Evolutionary conservation across 1,139 yeast genomes (phyloP).

Genomic region (Kodamaea suecica): DNA sequence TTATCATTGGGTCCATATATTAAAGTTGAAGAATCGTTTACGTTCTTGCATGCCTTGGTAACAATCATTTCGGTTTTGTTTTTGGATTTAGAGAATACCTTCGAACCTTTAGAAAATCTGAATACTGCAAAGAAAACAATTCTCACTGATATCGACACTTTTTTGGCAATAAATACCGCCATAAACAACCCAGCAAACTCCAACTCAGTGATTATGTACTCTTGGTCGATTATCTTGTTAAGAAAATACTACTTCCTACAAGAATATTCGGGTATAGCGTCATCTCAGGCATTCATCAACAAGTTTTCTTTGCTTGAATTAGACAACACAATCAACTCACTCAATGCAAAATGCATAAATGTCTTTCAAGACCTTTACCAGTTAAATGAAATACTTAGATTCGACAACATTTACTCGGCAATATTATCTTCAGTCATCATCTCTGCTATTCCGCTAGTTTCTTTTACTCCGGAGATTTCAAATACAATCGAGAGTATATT

Average conservation of each 20-base stretch:
- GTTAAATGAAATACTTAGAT: constrained; percentile 44
- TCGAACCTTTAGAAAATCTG: constrained; percentile 20
- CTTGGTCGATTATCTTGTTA: constrained; percentile 69
- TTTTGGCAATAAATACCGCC: constrained; percentile 39
- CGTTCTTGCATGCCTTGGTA: constrained; percentile 45
- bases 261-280: too few relatives aligned
- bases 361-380: constrained; percentile 46
- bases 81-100: constrained; percentile 52
- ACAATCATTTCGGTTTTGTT: constrained; percentile 50
- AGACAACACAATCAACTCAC: constrained; percentile 22
- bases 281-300: constrained; percentile 17
- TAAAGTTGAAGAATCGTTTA: constrained; percentile 31
- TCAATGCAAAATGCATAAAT: constrained; percentile 46
- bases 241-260: constrained; percentile 51
- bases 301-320: constrained; percentile 16
- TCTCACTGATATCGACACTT: constrained; percentile 40
- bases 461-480: constrained; percentile 53
- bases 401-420: constrained; percentile 55
- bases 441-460: constrained; percentile 59
- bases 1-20: constrained; percentile 25
- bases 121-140: constrained; percentile 22
- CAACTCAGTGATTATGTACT: constrained; percentile 55
- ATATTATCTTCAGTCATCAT: constrained; percentile 58
- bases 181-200: constrained; percentile 26
- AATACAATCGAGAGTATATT: constrained; percentile 50